A percentile compares a stretch with the other conserved stretches of the same genome.
Conservation (phyloP, 352 stramenopile genomes). For the Globisporangium mamillatum region DNA sequence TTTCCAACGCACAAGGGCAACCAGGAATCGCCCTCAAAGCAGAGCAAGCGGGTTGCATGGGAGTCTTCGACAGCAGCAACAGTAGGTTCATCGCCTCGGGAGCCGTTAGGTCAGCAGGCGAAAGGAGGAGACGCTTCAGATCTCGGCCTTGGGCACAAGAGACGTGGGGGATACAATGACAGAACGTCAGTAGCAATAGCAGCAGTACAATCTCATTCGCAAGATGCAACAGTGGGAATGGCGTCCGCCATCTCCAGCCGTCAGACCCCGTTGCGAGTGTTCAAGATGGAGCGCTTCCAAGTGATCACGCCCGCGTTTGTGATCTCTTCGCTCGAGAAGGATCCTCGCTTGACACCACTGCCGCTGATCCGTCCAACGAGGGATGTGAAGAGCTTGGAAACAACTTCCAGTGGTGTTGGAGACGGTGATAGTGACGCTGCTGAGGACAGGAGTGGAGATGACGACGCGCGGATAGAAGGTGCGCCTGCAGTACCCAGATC, state of each 20-base stretch:
- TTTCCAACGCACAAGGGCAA: not conserved
- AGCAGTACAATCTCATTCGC: not conserved
- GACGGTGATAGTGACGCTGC: not conserved
- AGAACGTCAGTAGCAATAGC: slow-evolving; percentile 3
- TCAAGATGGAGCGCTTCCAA: slow-evolving; percentile 69
- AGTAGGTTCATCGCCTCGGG: not conserved
- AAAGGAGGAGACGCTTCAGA: not conserved
- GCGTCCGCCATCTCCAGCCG: slow-evolving; percentile 29
- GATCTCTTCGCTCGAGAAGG: slow-evolving; percentile 1
- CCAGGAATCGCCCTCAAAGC: slow-evolving; percentile 7
- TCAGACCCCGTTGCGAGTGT: slow-evolving; percentile 42
- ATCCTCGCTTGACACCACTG: not conserved
- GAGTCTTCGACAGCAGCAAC: not conserved
- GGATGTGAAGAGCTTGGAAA: not conserved
- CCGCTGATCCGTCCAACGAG: slow-evolving; percentile 11
- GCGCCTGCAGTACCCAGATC: not conserved
- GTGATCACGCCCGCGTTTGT: slow-evolving; percentile 55
- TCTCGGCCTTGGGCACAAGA: not conserved
- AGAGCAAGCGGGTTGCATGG: slow-evolving; percentile 8
- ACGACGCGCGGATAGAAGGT: not conserved
- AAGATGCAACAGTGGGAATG: slow-evolving; percentile 17
- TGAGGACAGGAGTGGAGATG: not conserved
- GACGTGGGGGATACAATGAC: not conserved
- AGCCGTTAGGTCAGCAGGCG: not conserved
- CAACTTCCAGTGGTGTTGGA: not conserved